These are phyloP conservation scores for Aspergillus kassunensis DNA, from an alignment of 495 filamentous ascomycete species.

Conservation along the genomic window DNA sequence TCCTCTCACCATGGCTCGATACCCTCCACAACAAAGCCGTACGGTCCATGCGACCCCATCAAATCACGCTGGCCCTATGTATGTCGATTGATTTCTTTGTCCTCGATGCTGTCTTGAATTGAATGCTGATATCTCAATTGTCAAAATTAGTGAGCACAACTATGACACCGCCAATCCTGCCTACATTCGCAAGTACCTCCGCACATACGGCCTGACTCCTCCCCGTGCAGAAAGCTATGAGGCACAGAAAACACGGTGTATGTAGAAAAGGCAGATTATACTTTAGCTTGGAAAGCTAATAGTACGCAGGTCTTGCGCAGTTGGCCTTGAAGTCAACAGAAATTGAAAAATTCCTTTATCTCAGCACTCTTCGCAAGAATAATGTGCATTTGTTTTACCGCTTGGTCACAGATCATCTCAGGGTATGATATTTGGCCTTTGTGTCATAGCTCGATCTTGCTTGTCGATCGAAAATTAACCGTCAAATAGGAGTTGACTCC, in stretches of 20 bases:
- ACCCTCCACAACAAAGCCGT: conserved; percentile 40
- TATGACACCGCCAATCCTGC: conserved; percentile 61
- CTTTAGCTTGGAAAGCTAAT: conserved; percentile 9
- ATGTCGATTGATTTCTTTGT: conserved; percentile 17
- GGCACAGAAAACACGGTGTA: conserved; percentile 65
- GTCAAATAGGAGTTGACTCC: conserved; percentile 71
- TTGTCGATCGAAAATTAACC: conserved; percentile 11
- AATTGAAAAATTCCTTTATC: conserved; percentile 94
- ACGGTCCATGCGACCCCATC: conserved; percentile 39
- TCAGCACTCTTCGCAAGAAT: conserved; percentile 80
- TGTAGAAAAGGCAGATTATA: conserved; percentile 14
- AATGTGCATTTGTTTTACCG: conserved; percentile 96
- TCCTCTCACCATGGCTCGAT: conserved; percentile 43
- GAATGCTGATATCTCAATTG: not conserved
- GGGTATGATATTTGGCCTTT: conserved; percentile 36
- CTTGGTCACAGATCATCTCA: conserved; percentile 83
- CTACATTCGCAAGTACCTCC: conserved; percentile 63
- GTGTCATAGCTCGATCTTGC: not conserved
- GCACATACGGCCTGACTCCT: conserved; percentile 68
- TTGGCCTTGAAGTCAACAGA: conserved; percentile 71
- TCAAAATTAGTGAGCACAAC: conserved; percentile 35
- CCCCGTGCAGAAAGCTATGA: conserved; percentile 68
- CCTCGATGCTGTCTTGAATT: not conserved
- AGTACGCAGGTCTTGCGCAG: conserved; percentile 55
- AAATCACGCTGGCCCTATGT: conserved; percentile 37